phyloP scores from a whole-genome alignment of 1,284 basidiomycete genomes.

The Cutaneotrichosporon sp. region DNA sequence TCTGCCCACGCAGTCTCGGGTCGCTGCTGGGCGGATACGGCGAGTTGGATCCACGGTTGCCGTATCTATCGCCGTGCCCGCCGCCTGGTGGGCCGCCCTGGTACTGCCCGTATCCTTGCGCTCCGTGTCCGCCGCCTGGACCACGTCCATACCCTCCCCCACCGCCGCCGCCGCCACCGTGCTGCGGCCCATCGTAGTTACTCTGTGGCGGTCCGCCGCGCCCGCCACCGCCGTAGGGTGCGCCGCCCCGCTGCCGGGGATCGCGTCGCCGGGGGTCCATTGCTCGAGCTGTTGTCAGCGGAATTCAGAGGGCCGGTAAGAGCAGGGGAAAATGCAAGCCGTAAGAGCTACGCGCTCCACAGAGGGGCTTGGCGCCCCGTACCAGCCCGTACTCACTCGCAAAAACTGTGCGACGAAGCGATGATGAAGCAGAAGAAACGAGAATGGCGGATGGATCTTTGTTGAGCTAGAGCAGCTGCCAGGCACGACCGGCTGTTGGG shows the following conservation, averaged over 20 bases:
- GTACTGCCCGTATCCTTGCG: conserved; percentile 1
- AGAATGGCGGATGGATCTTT: no score
- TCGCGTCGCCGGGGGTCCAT: conserved; percentile 15
- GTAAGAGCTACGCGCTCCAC: no score
- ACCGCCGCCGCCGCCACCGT: no score
- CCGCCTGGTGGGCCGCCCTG: not conserved
- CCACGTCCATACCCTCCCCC: conserved; percentile 5
- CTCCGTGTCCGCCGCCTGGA: not conserved
- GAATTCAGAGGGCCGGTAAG: no score
- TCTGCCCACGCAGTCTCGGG: not conserved
- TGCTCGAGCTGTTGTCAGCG: not conserved
- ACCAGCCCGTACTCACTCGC: no score
- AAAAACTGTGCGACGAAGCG: no score
- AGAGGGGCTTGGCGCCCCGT: no score
- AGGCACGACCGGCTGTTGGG: no score
- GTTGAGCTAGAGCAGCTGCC: not conserved
- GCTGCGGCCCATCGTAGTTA: not conserved
- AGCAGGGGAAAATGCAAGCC: no score
- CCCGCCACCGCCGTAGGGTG: not conserved
- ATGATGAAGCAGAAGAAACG: no score
- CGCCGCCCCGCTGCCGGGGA: conserved; percentile 12
- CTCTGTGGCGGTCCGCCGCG: not conserved
- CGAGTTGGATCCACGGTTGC: conserved; percentile 2
- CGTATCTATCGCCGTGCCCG: not conserved
- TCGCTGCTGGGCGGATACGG: not conserved